These are phyloP conservation scores for Bryoglossum gracile DNA, from an alignment of 495 filamentous ascomycete genomes.

Conservation along the genomic window DNA sequence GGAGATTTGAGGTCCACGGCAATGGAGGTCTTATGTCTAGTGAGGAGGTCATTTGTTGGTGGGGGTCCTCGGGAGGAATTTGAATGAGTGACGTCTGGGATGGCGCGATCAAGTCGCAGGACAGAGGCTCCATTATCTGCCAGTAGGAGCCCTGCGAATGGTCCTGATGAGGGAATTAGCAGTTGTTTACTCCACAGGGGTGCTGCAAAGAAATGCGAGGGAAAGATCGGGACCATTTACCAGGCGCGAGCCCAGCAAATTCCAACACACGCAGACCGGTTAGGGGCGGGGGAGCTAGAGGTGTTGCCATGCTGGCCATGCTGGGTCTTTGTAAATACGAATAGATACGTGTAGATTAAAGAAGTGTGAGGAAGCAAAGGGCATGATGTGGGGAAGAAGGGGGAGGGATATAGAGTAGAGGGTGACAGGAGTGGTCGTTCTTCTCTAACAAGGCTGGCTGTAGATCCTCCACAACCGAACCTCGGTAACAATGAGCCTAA, in stretches of 20 bases:
- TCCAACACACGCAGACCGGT: slow-evolving; percentile 75
- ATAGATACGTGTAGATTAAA: background rate
- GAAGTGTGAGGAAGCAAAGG: background rate
- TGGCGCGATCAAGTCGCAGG: slow-evolving; percentile 73
- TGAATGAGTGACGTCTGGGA: slow-evolving; percentile 25
- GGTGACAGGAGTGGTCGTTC: background rate
- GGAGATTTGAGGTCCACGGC: slow-evolving; percentile 67
- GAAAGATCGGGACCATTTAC: slow-evolving; percentile 34
- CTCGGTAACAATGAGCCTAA: background rate
- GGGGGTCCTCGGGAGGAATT: slow-evolving; percentile 25
- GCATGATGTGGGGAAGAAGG: background rate
- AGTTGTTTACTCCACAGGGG: no score
- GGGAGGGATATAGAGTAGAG: background rate
- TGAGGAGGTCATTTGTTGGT: slow-evolving; percentile 60
- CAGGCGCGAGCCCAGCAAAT: slow-evolving; percentile 83
- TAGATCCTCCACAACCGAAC: background rate
- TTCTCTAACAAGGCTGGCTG: background rate
- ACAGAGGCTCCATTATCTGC: slow-evolving; percentile 84
- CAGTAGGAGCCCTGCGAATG: slow-evolving; percentile 83
- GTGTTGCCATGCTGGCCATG: no score
- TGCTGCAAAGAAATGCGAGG: background rate
- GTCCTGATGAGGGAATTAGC: slow-evolving; percentile 43
- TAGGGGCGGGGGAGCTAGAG: slow-evolving; percentile 61
- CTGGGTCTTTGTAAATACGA: background rate
- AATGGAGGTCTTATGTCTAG: slow-evolving; percentile 72